Conservation (phyloP, 2,329 filamentous ascomycete species). For the Curvularia verruculosa region DNA sequence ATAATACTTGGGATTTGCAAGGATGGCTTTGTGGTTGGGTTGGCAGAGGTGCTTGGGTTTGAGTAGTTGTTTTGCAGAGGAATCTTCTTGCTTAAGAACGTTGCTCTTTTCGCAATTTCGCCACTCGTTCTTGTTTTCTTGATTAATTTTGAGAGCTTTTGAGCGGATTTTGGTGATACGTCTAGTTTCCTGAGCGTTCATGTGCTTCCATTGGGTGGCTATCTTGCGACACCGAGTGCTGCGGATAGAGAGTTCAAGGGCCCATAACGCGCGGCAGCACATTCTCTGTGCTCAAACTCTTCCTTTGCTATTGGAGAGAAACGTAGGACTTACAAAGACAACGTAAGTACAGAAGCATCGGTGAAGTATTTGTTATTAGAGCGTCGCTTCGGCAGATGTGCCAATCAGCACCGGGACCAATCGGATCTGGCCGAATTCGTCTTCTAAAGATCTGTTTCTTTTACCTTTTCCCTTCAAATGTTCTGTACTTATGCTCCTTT, state of each 20-base stretch:
- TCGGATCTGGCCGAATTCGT: no score
- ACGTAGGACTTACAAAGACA: neutral
- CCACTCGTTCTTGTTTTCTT: neutral
- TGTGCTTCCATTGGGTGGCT: neutral
- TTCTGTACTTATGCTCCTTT: no score
- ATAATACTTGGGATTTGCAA: neutral
- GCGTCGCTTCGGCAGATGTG: neutral
- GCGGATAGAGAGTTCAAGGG: neutral
- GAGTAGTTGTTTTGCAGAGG: neutral
- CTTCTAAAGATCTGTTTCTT: no score
- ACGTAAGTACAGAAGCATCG: neutral
- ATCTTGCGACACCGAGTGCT: neutral
- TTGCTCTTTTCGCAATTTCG: neutral
- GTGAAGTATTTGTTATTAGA: neutral
- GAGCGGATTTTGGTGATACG: neutral
- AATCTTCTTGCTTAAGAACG: neutral
- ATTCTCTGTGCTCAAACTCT: neutral
- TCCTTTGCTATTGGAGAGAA: neutral
- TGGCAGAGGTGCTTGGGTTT: neutral
- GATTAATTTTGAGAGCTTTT: constrained; percentile 5
- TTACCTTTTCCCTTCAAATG: no score
- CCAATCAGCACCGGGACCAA: no score
- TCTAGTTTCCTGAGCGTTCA: neutral
- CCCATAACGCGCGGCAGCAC: neutral
- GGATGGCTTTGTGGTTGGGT: neutral